Conservation (phyloP, 1,139 yeast species). For the Suhomyces choctaworum region DNA sequence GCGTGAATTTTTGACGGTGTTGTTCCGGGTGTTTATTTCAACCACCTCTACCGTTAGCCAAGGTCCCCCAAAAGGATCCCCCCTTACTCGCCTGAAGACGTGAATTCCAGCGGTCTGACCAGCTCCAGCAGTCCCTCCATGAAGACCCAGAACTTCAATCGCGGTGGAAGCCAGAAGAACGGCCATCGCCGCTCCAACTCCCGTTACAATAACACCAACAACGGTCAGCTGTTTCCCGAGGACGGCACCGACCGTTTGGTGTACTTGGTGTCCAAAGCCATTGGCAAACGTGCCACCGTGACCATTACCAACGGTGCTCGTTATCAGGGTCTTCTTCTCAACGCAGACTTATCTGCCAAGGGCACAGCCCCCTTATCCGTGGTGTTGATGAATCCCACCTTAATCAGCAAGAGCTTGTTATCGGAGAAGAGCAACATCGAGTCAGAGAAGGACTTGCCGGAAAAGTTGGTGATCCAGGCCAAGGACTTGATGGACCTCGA, state of each 20-base stretch:
- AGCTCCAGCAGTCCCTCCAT: slow-evolving; percentile 13
- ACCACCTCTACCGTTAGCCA: too few species aligned
- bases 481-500: slow-evolving; percentile 68
- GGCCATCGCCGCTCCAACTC: slow-evolving; percentile 34
- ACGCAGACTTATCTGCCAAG: slow-evolving; percentile 25
- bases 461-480: slow-evolving; percentile 52
- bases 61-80: too few species aligned
- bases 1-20: too few species aligned
- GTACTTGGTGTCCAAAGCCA: slow-evolving; percentile 51
- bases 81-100: too few species aligned
- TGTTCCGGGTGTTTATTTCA: too few species aligned
- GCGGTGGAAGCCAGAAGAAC: slow-evolving; percentile 20
- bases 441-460: slow-evolving; percentile 35
- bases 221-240: slow-evolving; percentile 20
- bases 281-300: slow-evolving; percentile 57
- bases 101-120: neutral
- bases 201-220: slow-evolving; percentile 19
- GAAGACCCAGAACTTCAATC: slow-evolving; percentile 29
- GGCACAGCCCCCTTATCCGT: slow-evolving; percentile 45
- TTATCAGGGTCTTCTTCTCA: slow-evolving; percentile 58
- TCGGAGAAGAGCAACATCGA: slow-evolving; percentile 31
- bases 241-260: slow-evolving; percentile 32
- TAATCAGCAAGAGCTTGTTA: slow-evolving; percentile 33
- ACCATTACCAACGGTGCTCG: slow-evolving; percentile 64
- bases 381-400: slow-evolving; percentile 50